A percentile compares a stretch with the other conserved stretches of the same genome.
Evolutionary conservation across 2,329 filamentous ascomycete genomes (phyloP).

Genomic region (Mollisia scopiformis): DNA sequence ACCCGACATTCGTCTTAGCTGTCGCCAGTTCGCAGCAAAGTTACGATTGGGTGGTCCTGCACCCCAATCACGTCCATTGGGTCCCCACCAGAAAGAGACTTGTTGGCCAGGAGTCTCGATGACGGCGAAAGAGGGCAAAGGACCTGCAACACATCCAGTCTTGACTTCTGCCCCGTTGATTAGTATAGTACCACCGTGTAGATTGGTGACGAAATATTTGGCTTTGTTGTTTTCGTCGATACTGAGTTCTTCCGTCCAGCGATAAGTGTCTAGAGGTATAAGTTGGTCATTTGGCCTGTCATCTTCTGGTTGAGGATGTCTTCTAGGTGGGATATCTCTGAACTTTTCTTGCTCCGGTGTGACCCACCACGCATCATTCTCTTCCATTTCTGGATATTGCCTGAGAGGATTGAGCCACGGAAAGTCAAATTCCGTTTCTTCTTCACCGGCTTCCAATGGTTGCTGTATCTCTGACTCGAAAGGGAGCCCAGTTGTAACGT

Average conservation of each 20-base stretch:
- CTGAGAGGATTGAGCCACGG: constrained; percentile 16
- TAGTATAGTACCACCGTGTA: constrained; percentile 27
- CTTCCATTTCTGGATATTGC: constrained; percentile 8
- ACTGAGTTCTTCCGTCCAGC: constrained; percentile 23
- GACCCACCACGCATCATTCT: constrained; percentile 31
- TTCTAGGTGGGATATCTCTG: constrained; percentile 26
- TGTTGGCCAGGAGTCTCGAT: constrained; percentile 32
- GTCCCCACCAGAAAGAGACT: constrained; percentile 34
- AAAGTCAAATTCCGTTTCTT: constrained; percentile 4
- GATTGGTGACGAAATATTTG: constrained; percentile 34
- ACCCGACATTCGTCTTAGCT: constrained; percentile 16
- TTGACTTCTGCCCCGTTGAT: constrained; percentile 33
- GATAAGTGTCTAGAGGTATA: too few relatives aligned
- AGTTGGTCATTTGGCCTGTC: neutral
- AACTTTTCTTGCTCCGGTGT: constrained; percentile 22
- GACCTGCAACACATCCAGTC: constrained; percentile 33
- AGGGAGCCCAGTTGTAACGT: neutral
- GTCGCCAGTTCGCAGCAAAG: constrained; percentile 17
- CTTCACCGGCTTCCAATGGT: neutral
- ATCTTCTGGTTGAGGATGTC: constrained; percentile 18
- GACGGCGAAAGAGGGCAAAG: constrained; percentile 34
- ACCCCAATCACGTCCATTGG: constrained; percentile 23
- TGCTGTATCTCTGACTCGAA: neutral
- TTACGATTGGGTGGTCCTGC: neutral
- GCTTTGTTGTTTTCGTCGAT: constrained; percentile 21